phyloP scores from a whole-genome alignment of 2,329 filamentous ascomycete genomes.

The Claviceps arundinis region DNA sequence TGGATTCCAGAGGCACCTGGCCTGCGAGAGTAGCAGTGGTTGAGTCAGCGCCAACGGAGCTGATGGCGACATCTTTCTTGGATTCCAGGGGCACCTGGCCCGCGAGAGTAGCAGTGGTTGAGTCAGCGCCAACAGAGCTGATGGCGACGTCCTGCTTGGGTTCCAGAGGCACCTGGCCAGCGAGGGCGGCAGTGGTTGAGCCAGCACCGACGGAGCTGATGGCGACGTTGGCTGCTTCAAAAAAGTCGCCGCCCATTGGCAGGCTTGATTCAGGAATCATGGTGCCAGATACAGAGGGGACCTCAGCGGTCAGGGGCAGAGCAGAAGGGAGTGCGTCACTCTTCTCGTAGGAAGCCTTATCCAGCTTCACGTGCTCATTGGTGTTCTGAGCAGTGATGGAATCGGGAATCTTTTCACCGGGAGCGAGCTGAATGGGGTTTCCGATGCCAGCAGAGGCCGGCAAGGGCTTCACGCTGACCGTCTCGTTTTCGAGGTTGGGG shows the following conservation, averaged over 20 bases:
- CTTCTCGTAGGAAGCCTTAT: constrained; percentile 79
- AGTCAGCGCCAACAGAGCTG: constrained; percentile 25
- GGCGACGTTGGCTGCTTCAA: constrained; percentile 25
- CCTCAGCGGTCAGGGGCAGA: constrained; percentile 19
- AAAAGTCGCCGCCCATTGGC: constrained; percentile 36
- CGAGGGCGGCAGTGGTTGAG: constrained; percentile 56
- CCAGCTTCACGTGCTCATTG: constrained; percentile 60
- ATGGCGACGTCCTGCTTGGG: constrained; percentile 18
- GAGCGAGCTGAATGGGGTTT: constrained; percentile 68
- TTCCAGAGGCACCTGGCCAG: constrained; percentile 54
- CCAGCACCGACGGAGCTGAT: constrained; percentile 23
- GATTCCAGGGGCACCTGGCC: constrained; percentile 53
- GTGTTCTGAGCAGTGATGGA: constrained; percentile 53
- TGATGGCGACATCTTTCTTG: constrained; percentile 14
- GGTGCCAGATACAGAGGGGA: constrained; percentile 45
- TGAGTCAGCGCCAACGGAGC: constrained; percentile 29
- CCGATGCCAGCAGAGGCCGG: constrained; percentile 50
- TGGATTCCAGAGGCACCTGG: constrained; percentile 50
- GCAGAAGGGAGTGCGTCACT: constrained; percentile 49
- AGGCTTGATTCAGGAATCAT: constrained; percentile 76
- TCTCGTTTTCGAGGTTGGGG: constrained; percentile 33
- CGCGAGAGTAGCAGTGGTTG: constrained; percentile 58
- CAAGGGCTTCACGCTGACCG: constrained; percentile 46
- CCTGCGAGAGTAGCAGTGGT: constrained; percentile 60
- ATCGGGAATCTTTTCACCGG: constrained; percentile 71